phyloP scores from a whole-genome alignment of 768 basidiomycete species.

The Pleurotus djamor region DNA sequence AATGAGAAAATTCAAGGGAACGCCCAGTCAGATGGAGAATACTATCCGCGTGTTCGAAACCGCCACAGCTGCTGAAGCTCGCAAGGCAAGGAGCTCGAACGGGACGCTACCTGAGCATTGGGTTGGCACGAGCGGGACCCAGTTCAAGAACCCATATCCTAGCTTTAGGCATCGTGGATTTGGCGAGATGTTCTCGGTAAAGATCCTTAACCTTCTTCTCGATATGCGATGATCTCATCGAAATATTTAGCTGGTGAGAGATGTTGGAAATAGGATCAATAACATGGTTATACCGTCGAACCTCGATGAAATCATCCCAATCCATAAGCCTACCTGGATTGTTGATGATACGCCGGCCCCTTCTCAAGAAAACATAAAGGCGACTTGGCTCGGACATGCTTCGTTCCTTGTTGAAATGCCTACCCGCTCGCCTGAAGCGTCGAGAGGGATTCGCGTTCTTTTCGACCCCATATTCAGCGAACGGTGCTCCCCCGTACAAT shows the following conservation, averaged over 20 bases:
- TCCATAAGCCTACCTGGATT: conserved; percentile 38
- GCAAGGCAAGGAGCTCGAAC: not conserved
- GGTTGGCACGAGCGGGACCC: conserved; percentile 18
- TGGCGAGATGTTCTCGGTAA: conserved; percentile 13
- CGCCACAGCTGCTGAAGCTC: not conserved
- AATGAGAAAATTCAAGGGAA: too few species aligned
- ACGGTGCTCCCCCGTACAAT: conserved; percentile 46
- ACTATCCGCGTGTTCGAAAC: not conserved
- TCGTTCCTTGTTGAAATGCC: conserved; percentile 54
- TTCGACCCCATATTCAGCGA: conserved; percentile 55
- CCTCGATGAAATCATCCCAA: conserved; percentile 19
- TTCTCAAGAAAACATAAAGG: conserved; percentile 32
- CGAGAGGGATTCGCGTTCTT: conserved; percentile 42
- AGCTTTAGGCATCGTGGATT: conserved; percentile 16
- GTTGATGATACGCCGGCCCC: conserved; percentile 15
- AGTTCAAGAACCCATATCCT: conserved; percentile 26
- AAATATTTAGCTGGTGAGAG: not conserved
- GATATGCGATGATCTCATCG: too few species aligned
- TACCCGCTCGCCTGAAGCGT: conserved; percentile 17
- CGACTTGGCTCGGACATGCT: conserved; percentile 57
- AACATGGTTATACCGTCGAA: conserved; percentile 8
- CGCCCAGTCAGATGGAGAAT: too few species aligned
- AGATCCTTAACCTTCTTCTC: not conserved
- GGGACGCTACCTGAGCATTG: conserved; percentile 20
- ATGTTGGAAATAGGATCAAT: conserved; percentile 1